These are phyloP conservation scores for Penicillium sp. DNA, from an alignment of 2,329 filamentous ascomycete genomes.

Conservation along the genomic window DNA sequence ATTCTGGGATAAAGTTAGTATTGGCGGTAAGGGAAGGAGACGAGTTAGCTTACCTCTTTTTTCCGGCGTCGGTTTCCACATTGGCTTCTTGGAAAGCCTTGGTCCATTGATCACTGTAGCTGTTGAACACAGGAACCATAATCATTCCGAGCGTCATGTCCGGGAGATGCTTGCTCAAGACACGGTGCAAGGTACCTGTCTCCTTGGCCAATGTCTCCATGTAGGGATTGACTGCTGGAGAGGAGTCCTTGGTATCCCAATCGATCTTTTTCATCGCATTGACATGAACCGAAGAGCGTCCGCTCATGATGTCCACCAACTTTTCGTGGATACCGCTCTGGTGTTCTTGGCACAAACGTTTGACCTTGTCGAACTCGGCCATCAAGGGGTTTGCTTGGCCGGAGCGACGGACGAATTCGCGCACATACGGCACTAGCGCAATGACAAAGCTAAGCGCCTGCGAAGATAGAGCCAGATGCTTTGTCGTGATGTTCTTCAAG, in stretches of 20 bases:
- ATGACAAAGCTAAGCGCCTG: slow-evolving; percentile 88
- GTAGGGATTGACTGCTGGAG: slow-evolving; percentile 62
- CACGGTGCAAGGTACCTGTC: slow-evolving; percentile 79
- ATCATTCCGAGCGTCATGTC: slow-evolving; percentile 77
- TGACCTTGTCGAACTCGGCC: slow-evolving; percentile 85
- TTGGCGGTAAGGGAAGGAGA: slow-evolving; percentile 1
- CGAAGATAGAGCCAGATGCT: slow-evolving; percentile 87
- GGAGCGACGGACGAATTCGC: slow-evolving; percentile 87
- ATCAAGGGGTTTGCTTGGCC: slow-evolving; percentile 60
- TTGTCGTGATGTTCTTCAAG: slow-evolving; percentile 93
- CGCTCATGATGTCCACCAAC: slow-evolving; percentile 87
- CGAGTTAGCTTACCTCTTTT: slow-evolving; percentile 64
- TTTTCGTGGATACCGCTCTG: slow-evolving; percentile 91
- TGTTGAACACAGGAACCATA: slow-evolving; percentile 80
- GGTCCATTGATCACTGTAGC: slow-evolving; percentile 78
- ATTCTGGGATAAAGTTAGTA: slow-evolving; percentile 57
- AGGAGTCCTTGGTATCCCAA: slow-evolving; percentile 63
- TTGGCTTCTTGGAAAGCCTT: slow-evolving; percentile 66
- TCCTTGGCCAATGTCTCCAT: slow-evolving; percentile 89
- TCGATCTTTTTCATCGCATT: slow-evolving; percentile 72
- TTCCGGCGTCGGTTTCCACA: slow-evolving; percentile 67
- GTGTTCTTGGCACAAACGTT: slow-evolving; percentile 81
- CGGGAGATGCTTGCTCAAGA: slow-evolving; percentile 77
- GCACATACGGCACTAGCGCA: slow-evolving; percentile 81
- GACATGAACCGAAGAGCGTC: slow-evolving; percentile 71